These are phyloP conservation scores for Rhodosporidiobolus sp. DNA, from an alignment of 768 basidiomycete genomes.

Conservation along the genomic window DNA sequence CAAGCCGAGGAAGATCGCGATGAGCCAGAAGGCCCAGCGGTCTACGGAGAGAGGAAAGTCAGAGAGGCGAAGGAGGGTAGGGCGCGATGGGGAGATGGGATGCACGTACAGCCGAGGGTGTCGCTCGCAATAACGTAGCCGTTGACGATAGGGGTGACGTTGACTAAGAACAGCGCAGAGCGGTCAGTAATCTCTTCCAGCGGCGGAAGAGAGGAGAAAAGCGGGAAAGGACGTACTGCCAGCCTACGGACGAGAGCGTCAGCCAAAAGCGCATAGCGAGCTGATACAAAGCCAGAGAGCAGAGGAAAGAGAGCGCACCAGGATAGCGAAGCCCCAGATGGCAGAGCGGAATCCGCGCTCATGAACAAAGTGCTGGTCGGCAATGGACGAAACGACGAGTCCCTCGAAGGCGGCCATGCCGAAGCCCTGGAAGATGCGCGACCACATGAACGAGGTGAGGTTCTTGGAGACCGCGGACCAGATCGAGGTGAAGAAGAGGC, in stretches of 20 bases:
- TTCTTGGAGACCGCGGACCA: conserved; percentile 54
- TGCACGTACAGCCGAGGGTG: background rate
- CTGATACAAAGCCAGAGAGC: background rate
- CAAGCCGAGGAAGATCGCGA: conserved; percentile 53
- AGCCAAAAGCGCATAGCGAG: too few relatives aligned
- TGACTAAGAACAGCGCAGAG: too few relatives aligned
- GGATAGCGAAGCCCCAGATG: conserved; percentile 55
- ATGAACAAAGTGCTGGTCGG: conserved; percentile 33
- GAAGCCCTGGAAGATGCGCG: conserved; percentile 55
- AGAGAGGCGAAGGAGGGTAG: background rate
- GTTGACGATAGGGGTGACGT: conserved; percentile 54
- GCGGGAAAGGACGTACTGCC: too few relatives aligned
- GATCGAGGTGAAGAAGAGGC: conserved; percentile 48
- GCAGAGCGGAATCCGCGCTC: conserved; percentile 51
- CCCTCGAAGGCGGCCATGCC: conserved; percentile 38
- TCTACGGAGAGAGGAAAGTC: conserved; percentile 43
- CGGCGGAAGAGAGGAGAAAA: too few relatives aligned
- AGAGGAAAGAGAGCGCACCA: conserved; percentile 50
- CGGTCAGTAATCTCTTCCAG: too few relatives aligned
- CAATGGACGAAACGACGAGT: conserved; percentile 33
- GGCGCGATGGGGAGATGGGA: too few relatives aligned
- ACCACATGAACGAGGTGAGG: conserved; percentile 52
- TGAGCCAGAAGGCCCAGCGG: conserved; percentile 56
- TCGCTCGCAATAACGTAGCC: conserved; percentile 54
- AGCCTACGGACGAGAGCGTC: background rate